Base-by-base conservation (phyloP, 768 basidiomycete genomes). In the Russula compacta region DNA sequence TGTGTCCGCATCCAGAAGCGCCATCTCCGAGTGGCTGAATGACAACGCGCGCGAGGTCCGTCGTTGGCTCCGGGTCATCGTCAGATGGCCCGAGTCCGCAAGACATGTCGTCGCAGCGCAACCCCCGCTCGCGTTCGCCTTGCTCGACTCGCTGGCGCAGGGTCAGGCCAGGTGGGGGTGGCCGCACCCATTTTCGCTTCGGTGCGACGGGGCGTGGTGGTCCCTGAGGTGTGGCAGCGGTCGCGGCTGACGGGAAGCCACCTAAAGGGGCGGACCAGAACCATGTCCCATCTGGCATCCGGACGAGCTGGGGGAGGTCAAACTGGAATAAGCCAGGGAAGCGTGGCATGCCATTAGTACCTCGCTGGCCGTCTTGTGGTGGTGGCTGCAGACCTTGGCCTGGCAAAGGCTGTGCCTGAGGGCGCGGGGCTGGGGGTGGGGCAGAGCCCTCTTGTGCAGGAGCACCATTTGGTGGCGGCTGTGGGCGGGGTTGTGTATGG, bases 51-150 rank as follows among this genome's bases (percentile, higher is more conserved):
- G 70, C 68, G 68, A 69, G 38, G 64, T 72, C 61, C 52, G 69
- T 56, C 19, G 67, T 53, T 6, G 78, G 71, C 47, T 72, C 72
- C 14, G 86, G 86, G 46, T 87, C 85, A 15, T 88, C 87, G 59
- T 89, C 87, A 14, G 81, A 83, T 7, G 87, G 87, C 0, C 87
- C 89, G 33, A 89, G 69, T 2, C 86, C 87, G 70, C 89, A 92
- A 61, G 82, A 83, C 33, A 83, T 72, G 67, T 90, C 89, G 42
- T 75, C 81, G 69, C 89, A 92, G 52, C 89, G 77, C 66, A 89
- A 68, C 0, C 87, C 89, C 21, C 81, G 78, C 69, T 88, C 86
- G 21, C 84, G 80, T 71, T 91, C 89, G 58, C 81, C 77, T 60
- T 80, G 78, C 71, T 92, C 89, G 17, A 92, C 76, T 6, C 83